Conservation (phyloP, 305 asterid species). For the Ilex paraguariensis region DNA sequence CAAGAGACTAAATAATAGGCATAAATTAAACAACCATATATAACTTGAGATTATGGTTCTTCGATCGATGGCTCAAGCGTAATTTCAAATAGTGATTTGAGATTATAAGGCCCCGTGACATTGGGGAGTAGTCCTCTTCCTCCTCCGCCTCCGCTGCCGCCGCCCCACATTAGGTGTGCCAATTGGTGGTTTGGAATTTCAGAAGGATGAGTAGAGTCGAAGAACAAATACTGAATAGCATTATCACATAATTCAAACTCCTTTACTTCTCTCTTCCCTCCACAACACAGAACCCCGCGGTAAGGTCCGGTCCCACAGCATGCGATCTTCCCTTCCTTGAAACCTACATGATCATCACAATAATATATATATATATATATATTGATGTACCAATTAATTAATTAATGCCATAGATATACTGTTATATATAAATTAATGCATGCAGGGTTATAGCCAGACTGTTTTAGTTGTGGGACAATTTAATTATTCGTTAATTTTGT, state of each 20-base stretch:
- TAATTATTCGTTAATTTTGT: too few relatives aligned
- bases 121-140: background rate
- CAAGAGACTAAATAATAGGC: too few relatives aligned
- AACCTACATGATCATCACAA: constrained; percentile 11
- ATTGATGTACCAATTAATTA: too few relatives aligned
- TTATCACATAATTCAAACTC: constrained; percentile 19
- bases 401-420: too few relatives aligned
- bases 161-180: constrained; percentile 18
- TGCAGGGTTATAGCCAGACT: too few relatives aligned
- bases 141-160: background rate
- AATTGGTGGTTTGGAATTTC: constrained; percentile 6
- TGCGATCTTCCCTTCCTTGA: constrained; percentile 23
- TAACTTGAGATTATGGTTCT: too few relatives aligned
- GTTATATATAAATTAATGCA: too few relatives aligned
- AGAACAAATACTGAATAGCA: constrained; percentile 11
- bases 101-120: constrained; percentile 6
- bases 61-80: too few relatives aligned
- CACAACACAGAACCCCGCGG: constrained; percentile 22
- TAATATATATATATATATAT: too few relatives aligned
- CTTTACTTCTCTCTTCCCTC: constrained; percentile 14
- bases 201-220: constrained; percentile 15
- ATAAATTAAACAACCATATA: too few relatives aligned
- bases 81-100: background rate
- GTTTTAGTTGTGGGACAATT: too few relatives aligned
- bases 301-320: constrained; percentile 29